A percentile compares a stretch with the other conserved stretches of the same genome.
phyloP scores from a whole-genome alignment of 1,284 basidiomycete species.

The Tylopilus sp. region DNA sequence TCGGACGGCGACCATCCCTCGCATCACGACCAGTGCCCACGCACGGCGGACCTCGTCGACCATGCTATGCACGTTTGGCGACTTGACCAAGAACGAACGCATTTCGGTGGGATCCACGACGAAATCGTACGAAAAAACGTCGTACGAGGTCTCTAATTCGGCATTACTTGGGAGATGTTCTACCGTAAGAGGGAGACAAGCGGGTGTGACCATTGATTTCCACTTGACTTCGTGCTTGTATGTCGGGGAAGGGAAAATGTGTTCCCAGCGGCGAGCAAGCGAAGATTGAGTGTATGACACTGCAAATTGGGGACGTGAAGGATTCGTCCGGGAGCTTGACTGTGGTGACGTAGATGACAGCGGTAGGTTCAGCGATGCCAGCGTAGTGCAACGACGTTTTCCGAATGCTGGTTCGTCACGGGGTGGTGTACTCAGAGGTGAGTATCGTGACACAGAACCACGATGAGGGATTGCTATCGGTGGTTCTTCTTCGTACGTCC shows the following conservation, averaged over 20 bases:
- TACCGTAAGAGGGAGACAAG: conserved; percentile 90
- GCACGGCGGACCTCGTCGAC: conserved; percentile 58
- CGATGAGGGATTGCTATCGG: conserved; percentile 39
- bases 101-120: conserved; percentile 75
- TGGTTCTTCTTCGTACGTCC: conserved; percentile 56
- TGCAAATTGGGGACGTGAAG: conserved; percentile 54
- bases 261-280: conserved; percentile 85
- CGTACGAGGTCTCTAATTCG: conserved; percentile 77
- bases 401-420: conserved; percentile 55
- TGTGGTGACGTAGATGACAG: conserved; percentile 49
- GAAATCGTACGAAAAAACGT: conserved; percentile 79
- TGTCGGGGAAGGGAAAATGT: conserved; percentile 74
- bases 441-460: conserved; percentile 47
- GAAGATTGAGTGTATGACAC: conserved; percentile 62
- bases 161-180: conserved; percentile 78
- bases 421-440: conserved; percentile 64
- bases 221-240: conserved; percentile 91
- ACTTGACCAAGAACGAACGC: conserved; percentile 76
- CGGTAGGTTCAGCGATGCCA: conserved; percentile 41
- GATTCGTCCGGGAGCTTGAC: conserved; percentile 51
- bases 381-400: conserved; percentile 51
- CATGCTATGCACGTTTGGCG: conserved; percentile 46
- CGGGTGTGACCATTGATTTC: conserved; percentile 80
- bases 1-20: conserved; percentile 90
- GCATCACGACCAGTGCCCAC: conserved; percentile 84